phyloP scores from a whole-genome alignment of 2,329 filamentous ascomycete genomes.

The Lasiodiplodia gonubiensis region DNA sequence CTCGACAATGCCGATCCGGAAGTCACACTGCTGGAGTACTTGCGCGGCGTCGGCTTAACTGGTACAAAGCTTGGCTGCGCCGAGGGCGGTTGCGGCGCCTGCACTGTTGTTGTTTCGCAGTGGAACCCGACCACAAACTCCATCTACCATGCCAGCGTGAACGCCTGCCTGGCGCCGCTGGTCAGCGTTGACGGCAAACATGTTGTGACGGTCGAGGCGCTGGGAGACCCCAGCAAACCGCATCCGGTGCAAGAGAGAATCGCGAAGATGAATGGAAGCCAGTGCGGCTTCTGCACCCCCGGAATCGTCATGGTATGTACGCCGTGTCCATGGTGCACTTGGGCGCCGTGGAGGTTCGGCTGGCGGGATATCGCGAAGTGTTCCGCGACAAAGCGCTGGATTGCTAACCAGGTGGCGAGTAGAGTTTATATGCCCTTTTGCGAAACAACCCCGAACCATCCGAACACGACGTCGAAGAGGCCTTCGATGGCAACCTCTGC shows the following conservation, averaged over 20 bases:
- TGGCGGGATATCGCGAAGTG: neutral
- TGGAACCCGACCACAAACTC: conserved; percentile 89
- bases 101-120: conserved; percentile 90
- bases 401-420: neutral
- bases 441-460: conserved; percentile 80
- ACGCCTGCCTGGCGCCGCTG: conserved; percentile 91
- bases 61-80: conserved; percentile 97
- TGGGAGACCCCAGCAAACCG: conserved; percentile 83
- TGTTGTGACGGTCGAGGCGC: conserved; percentile 96
- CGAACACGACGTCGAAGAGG: conserved; percentile 87
- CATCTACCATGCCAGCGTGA: conserved; percentile 96
- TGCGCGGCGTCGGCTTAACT: conserved; percentile 89
- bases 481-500: conserved; percentile 95
- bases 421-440: conserved; percentile 90
- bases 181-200: conserved; percentile 96
- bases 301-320: conserved; percentile 83
- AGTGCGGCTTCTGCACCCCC: conserved; percentile 95
- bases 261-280: conserved; percentile 87
- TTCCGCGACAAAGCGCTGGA: neutral
- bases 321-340: neutral
- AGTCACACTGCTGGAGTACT: conserved; percentile 87
- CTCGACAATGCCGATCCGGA: conserved; percentile 90
- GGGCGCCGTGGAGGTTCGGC: neutral
- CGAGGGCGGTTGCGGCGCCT: conserved; percentile 95
- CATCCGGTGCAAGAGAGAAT: conserved; percentile 92